Conservation (phyloP, 192 early-diverging fungal species). For the Podila epigama region DNA sequence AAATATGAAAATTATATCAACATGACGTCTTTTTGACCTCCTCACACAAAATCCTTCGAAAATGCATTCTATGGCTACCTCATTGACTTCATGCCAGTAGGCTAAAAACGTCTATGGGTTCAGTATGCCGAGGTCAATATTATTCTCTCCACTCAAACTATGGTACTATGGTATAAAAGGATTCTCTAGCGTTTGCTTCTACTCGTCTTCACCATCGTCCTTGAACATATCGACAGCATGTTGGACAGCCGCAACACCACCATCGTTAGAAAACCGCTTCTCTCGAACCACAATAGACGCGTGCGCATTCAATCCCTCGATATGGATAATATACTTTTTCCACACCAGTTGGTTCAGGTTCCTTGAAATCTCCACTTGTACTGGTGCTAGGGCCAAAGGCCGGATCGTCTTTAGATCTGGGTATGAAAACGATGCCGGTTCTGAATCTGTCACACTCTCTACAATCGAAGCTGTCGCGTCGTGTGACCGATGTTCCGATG, state of each 20-base stretch:
- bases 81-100: too few relatives aligned
- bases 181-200: background rate
- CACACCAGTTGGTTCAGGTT: conserved; percentile 54
- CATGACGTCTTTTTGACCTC: background rate
- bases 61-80: too few relatives aligned
- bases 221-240: conserved; percentile 61
- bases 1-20: background rate
- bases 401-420: conserved; percentile 20
- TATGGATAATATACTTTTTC: conserved; percentile 54
- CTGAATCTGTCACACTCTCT: background rate
- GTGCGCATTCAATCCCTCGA: conserved; percentile 58
- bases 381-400: conserved; percentile 30
- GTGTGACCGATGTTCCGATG: background rate
- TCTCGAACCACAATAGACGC: conserved; percentile 59
- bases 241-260: conserved; percentile 51
- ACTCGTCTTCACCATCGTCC: conserved; percentile 42
- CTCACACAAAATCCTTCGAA: too few relatives aligned
- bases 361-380: conserved; percentile 34
- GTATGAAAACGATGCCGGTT: conserved; percentile 20
- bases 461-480: background rate
- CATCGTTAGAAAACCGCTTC: conserved; percentile 35
- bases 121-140: too few relatives aligned
- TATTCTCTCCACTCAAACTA: too few relatives aligned
- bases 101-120: too few relatives aligned
- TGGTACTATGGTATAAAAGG: background rate